These are phyloP conservation scores for Acanthamoeba lenticulata DNA, from an alignment of 208 protist species.

Conservation along the genomic window DNA sequence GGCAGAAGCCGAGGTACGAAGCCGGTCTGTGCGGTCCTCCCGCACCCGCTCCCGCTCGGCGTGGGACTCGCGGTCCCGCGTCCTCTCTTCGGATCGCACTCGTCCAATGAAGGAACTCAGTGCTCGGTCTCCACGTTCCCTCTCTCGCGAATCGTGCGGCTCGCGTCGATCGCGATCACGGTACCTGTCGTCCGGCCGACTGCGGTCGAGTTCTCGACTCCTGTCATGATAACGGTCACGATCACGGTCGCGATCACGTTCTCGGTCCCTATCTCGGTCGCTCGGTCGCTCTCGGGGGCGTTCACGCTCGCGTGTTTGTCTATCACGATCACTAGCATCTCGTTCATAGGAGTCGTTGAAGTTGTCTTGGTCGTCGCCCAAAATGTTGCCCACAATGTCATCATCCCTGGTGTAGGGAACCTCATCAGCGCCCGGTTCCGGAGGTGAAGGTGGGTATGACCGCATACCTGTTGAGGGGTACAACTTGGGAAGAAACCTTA, in stretches of 20 bases:
- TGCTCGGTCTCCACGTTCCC: background rate
- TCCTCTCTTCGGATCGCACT: background rate
- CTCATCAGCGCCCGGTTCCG: no score
- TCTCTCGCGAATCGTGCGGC: background rate
- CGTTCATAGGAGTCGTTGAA: background rate
- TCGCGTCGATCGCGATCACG: background rate
- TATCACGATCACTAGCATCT: background rate
- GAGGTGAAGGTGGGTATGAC: background rate
- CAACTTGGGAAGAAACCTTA: background rate
- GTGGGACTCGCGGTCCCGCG: background rate
- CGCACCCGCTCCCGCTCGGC: background rate
- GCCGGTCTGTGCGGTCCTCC: background rate
- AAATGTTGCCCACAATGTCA: constrained; percentile 21
- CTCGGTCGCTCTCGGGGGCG: background rate
- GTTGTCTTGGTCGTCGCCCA: background rate
- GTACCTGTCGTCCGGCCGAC: background rate
- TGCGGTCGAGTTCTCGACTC: no score
- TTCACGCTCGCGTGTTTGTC: background rate
- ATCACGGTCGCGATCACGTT: background rate
- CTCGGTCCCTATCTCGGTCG: background rate
- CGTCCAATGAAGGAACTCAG: background rate
- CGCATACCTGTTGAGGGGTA: background rate
- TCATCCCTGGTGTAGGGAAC: background rate
- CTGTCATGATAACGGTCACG: no score
- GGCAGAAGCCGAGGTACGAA: background rate